Conservation (phyloP, 2,329 filamentous ascomycete genomes). For the Aspergillus thermomutatus region DNA sequence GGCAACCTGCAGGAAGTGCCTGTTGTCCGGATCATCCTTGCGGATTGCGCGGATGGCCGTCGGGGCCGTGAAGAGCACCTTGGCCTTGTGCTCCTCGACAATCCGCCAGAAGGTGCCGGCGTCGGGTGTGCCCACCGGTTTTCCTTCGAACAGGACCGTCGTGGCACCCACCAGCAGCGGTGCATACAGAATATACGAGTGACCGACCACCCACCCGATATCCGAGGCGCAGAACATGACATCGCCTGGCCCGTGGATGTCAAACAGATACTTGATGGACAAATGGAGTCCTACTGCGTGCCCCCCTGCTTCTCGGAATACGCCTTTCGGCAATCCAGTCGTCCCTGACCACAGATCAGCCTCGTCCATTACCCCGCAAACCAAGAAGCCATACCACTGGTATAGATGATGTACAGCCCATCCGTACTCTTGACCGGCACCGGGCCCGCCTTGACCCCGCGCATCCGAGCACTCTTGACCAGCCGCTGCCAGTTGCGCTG, state of each 20-base stretch:
- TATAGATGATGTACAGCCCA: conserved; percentile 87
- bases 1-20: conserved; percentile 61
- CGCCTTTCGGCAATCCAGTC: conserved; percentile 78
- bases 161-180: conserved; percentile 81
- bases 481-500: conserved; percentile 78
- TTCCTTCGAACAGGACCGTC: conserved; percentile 89
- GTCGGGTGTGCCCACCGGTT: conserved; percentile 84
- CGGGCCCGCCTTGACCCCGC: conserved; percentile 66
- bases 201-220: conserved; percentile 88
- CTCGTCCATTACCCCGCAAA: conserved; percentile 7
- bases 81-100: conserved; percentile 79
- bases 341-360: conserved; percentile 51
- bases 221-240: conserved; percentile 79
- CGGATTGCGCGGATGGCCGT: conserved; percentile 84
- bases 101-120: conserved; percentile 87
- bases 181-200: conserved; percentile 85
- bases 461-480: conserved; percentile 65
- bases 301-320: conserved; percentile 76
- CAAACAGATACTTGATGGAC: conserved; percentile 78
- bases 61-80: conserved; percentile 79
- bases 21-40: conserved; percentile 76
- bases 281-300: conserved; percentile 82
- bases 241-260: conserved; percentile 77
- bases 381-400: conserved; percentile 51
- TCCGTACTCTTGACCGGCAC: conserved; percentile 77